phyloP scores from a whole-genome alignment of 129 eudicot species.

The Centaurea solstitialis region DNA sequence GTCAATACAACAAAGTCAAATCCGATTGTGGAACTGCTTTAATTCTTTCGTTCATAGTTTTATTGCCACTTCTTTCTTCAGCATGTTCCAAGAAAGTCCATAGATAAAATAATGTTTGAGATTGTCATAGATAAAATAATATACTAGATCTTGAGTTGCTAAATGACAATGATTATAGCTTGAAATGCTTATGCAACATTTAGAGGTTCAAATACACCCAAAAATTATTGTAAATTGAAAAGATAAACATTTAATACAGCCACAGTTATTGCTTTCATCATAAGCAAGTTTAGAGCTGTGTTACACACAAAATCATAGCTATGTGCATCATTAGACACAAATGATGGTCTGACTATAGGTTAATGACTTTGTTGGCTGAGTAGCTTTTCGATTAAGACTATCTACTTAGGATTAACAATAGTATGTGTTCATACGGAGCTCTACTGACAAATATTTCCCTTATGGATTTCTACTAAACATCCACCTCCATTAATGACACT shows the following conservation, averaged over 20 bases:
- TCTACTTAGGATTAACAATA: not conserved
- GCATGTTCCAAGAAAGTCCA: too few relatives aligned
- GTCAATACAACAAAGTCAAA: not conserved
- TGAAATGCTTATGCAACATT: not conserved
- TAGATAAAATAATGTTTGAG: not conserved
- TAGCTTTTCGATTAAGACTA: not conserved
- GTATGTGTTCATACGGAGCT: not conserved
- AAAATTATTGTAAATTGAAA: not conserved
- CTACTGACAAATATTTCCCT: not conserved
- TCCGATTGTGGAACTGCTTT: not conserved
- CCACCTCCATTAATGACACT: too few relatives aligned
- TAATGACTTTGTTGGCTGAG: slow-evolving; percentile 4
- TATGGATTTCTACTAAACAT: not conserved
- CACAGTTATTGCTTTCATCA: not conserved
- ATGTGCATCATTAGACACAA: not conserved
- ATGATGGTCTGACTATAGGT: not conserved
- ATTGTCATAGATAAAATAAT: not conserved
- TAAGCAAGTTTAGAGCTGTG: not conserved
- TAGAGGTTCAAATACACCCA: not conserved
- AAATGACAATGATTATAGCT: too few relatives aligned
- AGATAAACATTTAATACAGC: not conserved
- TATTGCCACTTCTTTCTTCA: too few relatives aligned
- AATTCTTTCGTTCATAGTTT: not conserved
- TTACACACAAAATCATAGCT: not conserved
- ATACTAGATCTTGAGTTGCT: not conserved